Percentiles rank a stretch among this genome's conserved stretches.
Conservation (phyloP, 495 filamentous ascomycete genomes). For the Trichoderma asperelloides region DNA sequence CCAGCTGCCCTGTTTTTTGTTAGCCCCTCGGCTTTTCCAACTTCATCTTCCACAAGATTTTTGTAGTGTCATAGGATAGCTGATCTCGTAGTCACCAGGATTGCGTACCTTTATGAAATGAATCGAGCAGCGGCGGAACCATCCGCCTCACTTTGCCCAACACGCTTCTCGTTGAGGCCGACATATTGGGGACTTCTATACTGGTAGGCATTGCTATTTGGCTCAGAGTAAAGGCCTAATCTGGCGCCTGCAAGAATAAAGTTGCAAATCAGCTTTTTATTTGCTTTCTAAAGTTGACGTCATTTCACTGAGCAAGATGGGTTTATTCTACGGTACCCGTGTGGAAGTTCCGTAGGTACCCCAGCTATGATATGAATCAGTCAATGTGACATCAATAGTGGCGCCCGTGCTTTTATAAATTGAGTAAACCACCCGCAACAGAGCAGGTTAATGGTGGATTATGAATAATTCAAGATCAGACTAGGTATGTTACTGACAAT, state of each 20-base stretch:
- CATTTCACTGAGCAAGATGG: too few species aligned
- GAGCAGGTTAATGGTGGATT: too few species aligned
- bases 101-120: constrained; percentile 82
- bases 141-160: constrained; percentile 79
- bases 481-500: too few species aligned
- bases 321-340: too few species aligned
- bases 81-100: not conserved
- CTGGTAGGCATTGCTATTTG: not conserved
- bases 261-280: not conserved
- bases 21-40: constrained; percentile 15
- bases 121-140: constrained; percentile 89
- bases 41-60: not conserved
- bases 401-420: too few species aligned
- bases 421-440: too few species aligned
- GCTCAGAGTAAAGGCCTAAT: not conserved
- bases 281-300: too few species aligned
- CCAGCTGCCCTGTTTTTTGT: constrained; percentile 63
- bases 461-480: too few species aligned
- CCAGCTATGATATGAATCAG: too few species aligned
- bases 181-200: constrained; percentile 26
- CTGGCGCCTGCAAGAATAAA: not conserved
- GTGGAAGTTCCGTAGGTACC: too few species aligned
- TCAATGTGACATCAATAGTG: too few species aligned
- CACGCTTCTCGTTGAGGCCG: constrained; percentile 49
- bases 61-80: not conserved